Base-by-base conservation (phyloP, 331 rosid species). In the Telfairia occidentalis region DNA sequence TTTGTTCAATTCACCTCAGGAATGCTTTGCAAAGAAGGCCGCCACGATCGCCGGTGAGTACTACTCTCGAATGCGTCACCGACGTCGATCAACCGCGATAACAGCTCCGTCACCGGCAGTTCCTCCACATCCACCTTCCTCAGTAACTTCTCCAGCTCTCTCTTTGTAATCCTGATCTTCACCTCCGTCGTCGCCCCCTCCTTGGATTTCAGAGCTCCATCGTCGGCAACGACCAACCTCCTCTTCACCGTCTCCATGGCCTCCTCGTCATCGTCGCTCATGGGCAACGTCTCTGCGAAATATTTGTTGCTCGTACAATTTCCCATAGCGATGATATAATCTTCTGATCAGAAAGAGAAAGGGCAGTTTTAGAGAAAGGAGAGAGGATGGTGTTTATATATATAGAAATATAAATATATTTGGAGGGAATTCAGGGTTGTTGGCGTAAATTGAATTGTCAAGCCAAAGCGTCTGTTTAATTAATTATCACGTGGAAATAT, bases 91-190 rank as follows among this genome's bases (percentile, higher is more conserved):
- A 70, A 16, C 35, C 2, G 26, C 9, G 57, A 70, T 24, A 70
- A 70, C 74, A 70, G 19, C 40, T 70, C 40, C 15, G 40, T 28
- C 24, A 45, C 24, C n/a, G 23, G 74, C 13, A 70, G 57, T 19
- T 70, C 74, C 19, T 70, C 57, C 12, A 42, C 37, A 5, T 67
- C 73, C 23, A 67, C 35, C 50, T 70, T 15, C 5, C 24, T 28
- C 34, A 70, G 7, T 26, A 70, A 13, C 15, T 43, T 70, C 74
- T 70, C 74, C 55, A 70, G 57, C 57, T 70, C 74, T 45, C 57
- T 70, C 57, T 70, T 70, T 15, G 57, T 70, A 24, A 70, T 70
- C 40, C 15, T 70, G 12, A 70, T 70, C 74, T 70, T 70, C 16
- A 70, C 2, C 74, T 43, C 21, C 1, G 15, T 45, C 2, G 55